Evolutionary conservation across 2,329 filamentous ascomycete genomes (phyloP), one percentile per base, ranked within the genome.

Genomic region (Apiospora saccharicola): DNA sequence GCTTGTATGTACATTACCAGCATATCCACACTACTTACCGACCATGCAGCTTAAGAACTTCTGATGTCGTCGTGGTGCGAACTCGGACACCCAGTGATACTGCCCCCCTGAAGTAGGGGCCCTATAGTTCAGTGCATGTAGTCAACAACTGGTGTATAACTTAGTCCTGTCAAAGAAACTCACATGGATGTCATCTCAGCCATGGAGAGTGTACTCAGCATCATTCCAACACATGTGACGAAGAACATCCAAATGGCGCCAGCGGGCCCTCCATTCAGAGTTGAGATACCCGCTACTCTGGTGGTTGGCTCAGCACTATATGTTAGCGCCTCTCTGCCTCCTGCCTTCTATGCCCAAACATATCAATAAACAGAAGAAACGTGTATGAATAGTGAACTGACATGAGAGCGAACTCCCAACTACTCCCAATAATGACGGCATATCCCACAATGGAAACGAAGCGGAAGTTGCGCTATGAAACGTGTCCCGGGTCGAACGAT

Each of bases 61-160:
- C 74, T 90, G 87, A 70, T 84, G 82, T 61, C 80, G 78, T 0
- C 78, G 80, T 0, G 87, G 85, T 0, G 86, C 84, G 73, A 89
- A 88, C 69, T 88, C 86, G 0, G 84, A 88, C 1, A 89, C 87
- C 87, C 87, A 90, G 74, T 89, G 87, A 73, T 90, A 90, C 75
- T 90, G 88, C 1, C 89, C 89, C 30, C 88, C 88, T 8, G 85
- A 84, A 0, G 87, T 90, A 0, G 88, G 88, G 2, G 87, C 87
- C 82, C 81, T 84, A 67, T 1, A 24, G 8, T 13, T 1, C 4
- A 6, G 7, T 7, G 4, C 16, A 8, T 7, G 19, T 64, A 7
- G 16, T 41, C 30, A 64, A 37, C 41, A 61, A 22, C 1, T 4
- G 22, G 0, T 22, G 3, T 16, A 37, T 10, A 7, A 13, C 19